Evolutionary conservation across 192 early-diverging fungal genomes (phyloP), one percentile per base, ranked within the genome.

Genomic region (Backusella luteola): DNA sequence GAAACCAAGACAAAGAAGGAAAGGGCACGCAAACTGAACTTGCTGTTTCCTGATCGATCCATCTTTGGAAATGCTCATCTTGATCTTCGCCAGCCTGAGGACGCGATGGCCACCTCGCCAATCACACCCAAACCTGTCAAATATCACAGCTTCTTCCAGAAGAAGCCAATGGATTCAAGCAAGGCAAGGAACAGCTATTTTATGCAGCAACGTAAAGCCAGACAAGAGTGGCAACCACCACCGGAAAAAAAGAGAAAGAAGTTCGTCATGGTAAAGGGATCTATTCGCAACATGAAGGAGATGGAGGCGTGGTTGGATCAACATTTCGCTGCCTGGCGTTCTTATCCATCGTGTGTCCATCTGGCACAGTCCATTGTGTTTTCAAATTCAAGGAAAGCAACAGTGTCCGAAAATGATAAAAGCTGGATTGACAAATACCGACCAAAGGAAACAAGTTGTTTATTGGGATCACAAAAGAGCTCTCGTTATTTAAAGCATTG

Each of bases 351-450:
- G 2, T 71, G 70, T 29, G 14, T 34, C 14, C 21, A 32, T 49
- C 9, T 71, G 15, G 35, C 29, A 12, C 42, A 71, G 6, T 63
- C 56, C 1, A 63, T 63, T 7, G 12, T 14, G 0, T 63, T 63
- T 63, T 14, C 56, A 56, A n/a, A 56, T 39, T 3, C 38, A 26
- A 23, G 29, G 23, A 63, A 26, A 12, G 29, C 26, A 63, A 3
- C 26, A 44, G 7, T 17, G 0, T 11, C 21, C 0, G 11, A 71
- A 32, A 12, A 59, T 1, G 34, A 66, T 11, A 69, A 36, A n/a
- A 49, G 39, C 23, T 79, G 77, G 77, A 35, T 49, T 52, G 77
- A 79, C 29, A 73, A 74, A 23, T 79, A 79, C 49, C 66, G 67
- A 34, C 77, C 77, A 21, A 68, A 49, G 2, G 69, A 42, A 17